Conservation (phyloP, 2,329 filamentous ascomycete genomes). For the Penicillium palitans region DNA sequence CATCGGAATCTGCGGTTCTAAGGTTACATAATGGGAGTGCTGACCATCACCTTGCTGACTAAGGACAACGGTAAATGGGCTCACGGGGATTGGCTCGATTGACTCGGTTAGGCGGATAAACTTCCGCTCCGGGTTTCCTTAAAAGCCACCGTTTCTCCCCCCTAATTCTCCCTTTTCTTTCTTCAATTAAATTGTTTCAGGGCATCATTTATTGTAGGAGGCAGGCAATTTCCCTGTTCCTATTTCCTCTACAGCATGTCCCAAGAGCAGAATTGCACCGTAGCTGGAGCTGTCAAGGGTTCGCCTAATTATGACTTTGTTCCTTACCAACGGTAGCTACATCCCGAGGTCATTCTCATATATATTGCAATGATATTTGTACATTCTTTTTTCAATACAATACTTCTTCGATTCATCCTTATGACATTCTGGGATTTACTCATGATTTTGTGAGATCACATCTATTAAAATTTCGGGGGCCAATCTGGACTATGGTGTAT, state of each 20-base stretch:
- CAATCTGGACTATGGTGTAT: neutral
- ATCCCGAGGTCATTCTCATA: conserved; percentile 33
- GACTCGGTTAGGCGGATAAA: conserved; percentile 37
- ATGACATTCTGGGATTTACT: neutral
- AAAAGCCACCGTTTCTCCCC: conserved; percentile 21
- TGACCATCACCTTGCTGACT: conserved; percentile 27
- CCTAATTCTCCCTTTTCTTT: conserved; percentile 37
- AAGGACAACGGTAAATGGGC: conserved; percentile 38
- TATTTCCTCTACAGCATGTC: conserved; percentile 63
- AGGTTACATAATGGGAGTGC: conserved; percentile 31
- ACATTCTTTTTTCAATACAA: neutral
- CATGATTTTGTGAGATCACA: neutral
- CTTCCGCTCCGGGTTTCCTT: conserved; percentile 28
- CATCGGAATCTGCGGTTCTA: conserved; percentile 38
- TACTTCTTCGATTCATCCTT: too few species aligned
- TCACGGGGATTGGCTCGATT: conserved; percentile 44
- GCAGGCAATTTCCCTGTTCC: conserved; percentile 48
- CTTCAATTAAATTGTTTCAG: conserved; percentile 54
- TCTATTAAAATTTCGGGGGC: neutral
- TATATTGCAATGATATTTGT: neutral
- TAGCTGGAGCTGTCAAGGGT: conserved; percentile 65
- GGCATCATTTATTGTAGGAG: conserved; percentile 67
- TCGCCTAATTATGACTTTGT: conserved; percentile 58
- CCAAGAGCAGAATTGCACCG: conserved; percentile 61
- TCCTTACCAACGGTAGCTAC: conserved; percentile 69